Conservation (phyloP, 257 asterid genomes). For the Prunella vulgaris region DNA sequence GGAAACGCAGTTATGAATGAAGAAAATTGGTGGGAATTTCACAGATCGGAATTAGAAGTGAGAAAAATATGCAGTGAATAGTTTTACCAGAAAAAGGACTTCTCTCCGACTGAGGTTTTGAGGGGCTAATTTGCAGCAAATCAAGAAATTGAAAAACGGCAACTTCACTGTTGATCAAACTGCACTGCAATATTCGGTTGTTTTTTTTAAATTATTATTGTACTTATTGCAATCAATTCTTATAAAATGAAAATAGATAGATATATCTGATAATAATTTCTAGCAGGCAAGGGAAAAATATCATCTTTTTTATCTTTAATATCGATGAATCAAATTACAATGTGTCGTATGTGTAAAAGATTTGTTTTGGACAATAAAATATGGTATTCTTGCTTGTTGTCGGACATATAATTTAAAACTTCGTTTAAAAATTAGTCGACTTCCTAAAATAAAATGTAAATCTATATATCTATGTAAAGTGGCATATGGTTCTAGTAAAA, state of each 20-base stretch:
- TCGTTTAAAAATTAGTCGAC: not conserved
- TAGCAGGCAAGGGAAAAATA: not conserved
- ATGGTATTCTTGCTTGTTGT: not conserved
- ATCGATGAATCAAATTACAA: not conserved
- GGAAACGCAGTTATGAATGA: not conserved
- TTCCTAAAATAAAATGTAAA: not conserved
- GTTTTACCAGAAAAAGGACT: conserved; percentile 8
- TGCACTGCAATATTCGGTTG: conserved; percentile 3
- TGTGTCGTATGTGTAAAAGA: not conserved
- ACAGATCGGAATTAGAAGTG: conserved; percentile 28
- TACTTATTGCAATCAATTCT: not conserved
- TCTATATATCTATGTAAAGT: no score
- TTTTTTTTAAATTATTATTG: not conserved
- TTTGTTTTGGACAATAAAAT: not conserved
- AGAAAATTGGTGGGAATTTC: not conserved
- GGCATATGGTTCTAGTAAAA: no score
- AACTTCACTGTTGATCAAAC: not conserved
- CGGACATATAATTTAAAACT: no score
- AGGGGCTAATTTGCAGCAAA: conserved; percentile 15
- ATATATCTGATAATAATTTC: not conserved
- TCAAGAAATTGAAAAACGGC: not conserved
- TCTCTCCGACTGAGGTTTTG: conserved; percentile 30
- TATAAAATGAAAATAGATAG: not conserved
- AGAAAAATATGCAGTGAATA: conserved; percentile 7
- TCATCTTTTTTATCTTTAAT: not conserved